phyloP scores from a whole-genome alignment of 2,329 filamentous ascomycete genomes.

The Sporothrix protearum region DNA sequence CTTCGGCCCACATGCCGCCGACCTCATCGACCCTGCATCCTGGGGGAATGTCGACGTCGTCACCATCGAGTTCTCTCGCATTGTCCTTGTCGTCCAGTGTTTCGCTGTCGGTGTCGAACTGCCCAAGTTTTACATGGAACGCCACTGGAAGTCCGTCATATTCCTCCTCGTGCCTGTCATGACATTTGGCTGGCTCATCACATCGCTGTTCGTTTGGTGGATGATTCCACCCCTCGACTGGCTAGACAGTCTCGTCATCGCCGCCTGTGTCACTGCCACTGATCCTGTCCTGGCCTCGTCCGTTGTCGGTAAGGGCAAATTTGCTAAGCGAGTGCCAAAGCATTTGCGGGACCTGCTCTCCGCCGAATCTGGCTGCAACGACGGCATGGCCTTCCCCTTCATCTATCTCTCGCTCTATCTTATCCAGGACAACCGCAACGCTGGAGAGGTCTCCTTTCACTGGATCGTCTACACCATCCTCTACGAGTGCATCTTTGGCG shows the following conservation, averaged over 20 bases:
- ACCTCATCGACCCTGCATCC: constrained; percentile 68
- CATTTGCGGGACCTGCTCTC: constrained; percentile 93
- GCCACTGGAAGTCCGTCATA: constrained; percentile 89
- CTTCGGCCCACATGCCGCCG: constrained; percentile 79
- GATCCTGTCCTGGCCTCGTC: constrained; percentile 96
- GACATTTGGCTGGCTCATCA: constrained; percentile 92
- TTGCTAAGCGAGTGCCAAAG: constrained; percentile 94
- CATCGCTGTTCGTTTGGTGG: constrained; percentile 93
- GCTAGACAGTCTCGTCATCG: constrained; percentile 82
- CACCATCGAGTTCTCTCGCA: constrained; percentile 83
- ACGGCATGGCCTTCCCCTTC: constrained; percentile 99
- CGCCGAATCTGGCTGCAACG: constrained; percentile 96
- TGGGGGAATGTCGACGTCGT: constrained; percentile 86
- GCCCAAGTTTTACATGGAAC: constrained; percentile 95
- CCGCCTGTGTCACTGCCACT: constrained; percentile 94
- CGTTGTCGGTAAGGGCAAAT: constrained; percentile 97
- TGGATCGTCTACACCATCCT: constrained; percentile 88
- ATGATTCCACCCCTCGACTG: constrained; percentile 74
- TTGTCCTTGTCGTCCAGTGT: constrained; percentile 87
- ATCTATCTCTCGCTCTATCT: constrained; percentile 90
- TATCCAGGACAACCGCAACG: constrained; percentile 71
- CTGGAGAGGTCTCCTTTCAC: constrained; percentile 68
- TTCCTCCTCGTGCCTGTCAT: constrained; percentile 91
- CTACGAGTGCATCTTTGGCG: constrained; percentile 94
- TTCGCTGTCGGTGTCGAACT: constrained; percentile 89